phyloP scores from a whole-genome alignment of 352 stramenopile genomes.

The Phytophthora cactorum region DNA sequence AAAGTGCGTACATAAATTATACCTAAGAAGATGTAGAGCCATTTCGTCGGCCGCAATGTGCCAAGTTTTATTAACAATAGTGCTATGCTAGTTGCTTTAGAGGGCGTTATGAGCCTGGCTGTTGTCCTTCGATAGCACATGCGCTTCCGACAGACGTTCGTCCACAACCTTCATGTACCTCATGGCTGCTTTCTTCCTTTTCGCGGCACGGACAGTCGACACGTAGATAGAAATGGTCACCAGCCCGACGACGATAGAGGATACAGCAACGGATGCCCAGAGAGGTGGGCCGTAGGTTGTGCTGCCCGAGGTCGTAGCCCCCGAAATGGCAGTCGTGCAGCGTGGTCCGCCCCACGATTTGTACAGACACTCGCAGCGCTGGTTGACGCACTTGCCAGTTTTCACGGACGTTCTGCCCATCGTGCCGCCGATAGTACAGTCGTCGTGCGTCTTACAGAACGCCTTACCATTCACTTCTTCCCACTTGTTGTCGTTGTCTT shows the following conservation, averaged over 20 bases:
- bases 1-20: too few species aligned
- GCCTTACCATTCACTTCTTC: slow-evolving; percentile 50
- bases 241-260: slow-evolving; percentile 6
- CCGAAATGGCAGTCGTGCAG: slow-evolving; percentile 21
- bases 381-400: slow-evolving; percentile 52
- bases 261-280: slow-evolving; percentile 17
- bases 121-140: slow-evolving; percentile 17
- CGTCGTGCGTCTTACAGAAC: slow-evolving; percentile 48
- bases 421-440: slow-evolving; percentile 53
- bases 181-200: slow-evolving; percentile 19
- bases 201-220: slow-evolving; percentile 11
- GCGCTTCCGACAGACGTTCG: slow-evolving; percentile 8
- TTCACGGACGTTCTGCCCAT: slow-evolving; percentile 27
- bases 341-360: slow-evolving; percentile 51
- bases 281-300: slow-evolving; percentile 23
- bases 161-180: slow-evolving; percentile 12
- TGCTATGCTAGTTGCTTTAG: not conserved
- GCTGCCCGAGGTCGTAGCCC: slow-evolving; percentile 9
- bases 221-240: slow-evolving; percentile 18
- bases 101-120: not conserved
- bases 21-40: too few species aligned
- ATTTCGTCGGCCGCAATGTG: too few species aligned
- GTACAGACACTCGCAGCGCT: slow-evolving; percentile 51
- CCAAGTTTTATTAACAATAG: too few species aligned
- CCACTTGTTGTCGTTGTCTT: slow-evolving; percentile 54